Base-by-base conservation (phyloP, 164 flowering plant genomes). In the Annona cherimola region DNA sequence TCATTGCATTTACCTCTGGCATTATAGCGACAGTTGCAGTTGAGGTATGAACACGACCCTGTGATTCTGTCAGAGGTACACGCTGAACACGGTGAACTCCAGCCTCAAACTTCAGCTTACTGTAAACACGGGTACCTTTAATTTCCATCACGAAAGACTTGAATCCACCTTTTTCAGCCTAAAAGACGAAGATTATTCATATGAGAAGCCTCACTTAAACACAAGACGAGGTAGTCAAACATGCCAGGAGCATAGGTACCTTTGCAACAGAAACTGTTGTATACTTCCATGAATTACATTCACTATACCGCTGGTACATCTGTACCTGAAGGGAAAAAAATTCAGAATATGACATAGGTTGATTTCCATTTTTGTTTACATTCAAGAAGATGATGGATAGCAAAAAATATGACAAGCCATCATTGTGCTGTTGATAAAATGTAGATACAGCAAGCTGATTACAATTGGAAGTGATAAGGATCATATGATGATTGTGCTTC, bases 51-150 rank as follows among this genome's bases (percentile, higher is more conserved):
- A 95, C 94, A 76, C 98, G 99, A n/a, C 99, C 99, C 75, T 93
- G 99, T 75, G 96, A 71, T 85, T 93, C 99, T 70, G 97, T 93
- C 74, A 81, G 92, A 77, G 99, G 99, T 74, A 95, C 97, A 76
- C 97, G 97, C 79, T 95, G 98, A 81, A 95, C 99, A 71, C 98
- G 89, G 71, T 95, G 99, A 73, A 95, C 99, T 72, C 99, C 99
- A 78, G 98, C 90, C 77, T 95, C 99, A 66, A 84, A 95, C 80
- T 95, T 95, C 69, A 95, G 79, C 80, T 95, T 95, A 85, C 98
- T 93, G 74, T 95, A 93, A 26, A 95, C 99, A 76, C 90, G 83
- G 9, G 66, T 86, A 61, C 98, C 98, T 81, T 90, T 92, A 61
- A 94, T 75, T 84, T 92, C 99, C 97, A 94, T 86, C 78, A 94